Evolutionary conservation across 768 basidiomycete species (phyloP).

Genomic region (Trametes cinnabarina): DNA sequence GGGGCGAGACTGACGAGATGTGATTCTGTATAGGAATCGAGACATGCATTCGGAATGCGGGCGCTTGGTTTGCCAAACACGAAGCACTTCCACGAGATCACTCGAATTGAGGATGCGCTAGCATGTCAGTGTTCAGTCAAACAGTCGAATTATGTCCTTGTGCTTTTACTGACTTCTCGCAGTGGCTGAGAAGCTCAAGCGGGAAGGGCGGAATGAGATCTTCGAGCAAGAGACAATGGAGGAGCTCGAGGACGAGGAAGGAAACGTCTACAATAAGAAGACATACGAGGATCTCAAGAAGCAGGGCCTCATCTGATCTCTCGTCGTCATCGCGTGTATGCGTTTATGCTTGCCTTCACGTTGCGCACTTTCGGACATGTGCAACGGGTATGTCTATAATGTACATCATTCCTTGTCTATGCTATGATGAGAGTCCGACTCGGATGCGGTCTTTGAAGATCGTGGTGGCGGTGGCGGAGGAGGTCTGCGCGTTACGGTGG

Average conservation of each 20-base stretch:
- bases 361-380: background rate
- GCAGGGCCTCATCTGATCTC: constrained; percentile 75
- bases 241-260: constrained; percentile 97
- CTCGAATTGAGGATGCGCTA: constrained; percentile 93
- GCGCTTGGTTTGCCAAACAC: constrained; percentile 96
- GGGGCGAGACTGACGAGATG: background rate
- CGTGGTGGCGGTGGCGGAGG: constrained; percentile 50
- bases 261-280: constrained; percentile 97
- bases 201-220: constrained; percentile 93
- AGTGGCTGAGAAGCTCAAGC: constrained; percentile 98
- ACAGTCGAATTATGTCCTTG: background rate
- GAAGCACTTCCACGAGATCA: constrained; percentile 99
- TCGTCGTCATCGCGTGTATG: constrained; percentile 6
- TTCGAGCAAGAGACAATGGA: constrained; percentile 94
- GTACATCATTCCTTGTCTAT: constrained; percentile 9
- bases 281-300: constrained; percentile 98
- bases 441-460: constrained; percentile 23
- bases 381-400: constrained; percentile 1
- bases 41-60: constrained; percentile 98
- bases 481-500: constrained; percentile 30
- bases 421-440: background rate
- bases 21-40: constrained; percentile 63
- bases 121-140: constrained; percentile 58
- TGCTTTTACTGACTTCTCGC: background rate
- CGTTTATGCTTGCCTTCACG: background rate